A percentile compares a stretch with the other conserved stretches of the same genome.
These are phyloP conservation scores for Xylaria sp. DNA, from an alignment of 2,329 filamentous ascomycete species.

Conservation along the genomic window DNA sequence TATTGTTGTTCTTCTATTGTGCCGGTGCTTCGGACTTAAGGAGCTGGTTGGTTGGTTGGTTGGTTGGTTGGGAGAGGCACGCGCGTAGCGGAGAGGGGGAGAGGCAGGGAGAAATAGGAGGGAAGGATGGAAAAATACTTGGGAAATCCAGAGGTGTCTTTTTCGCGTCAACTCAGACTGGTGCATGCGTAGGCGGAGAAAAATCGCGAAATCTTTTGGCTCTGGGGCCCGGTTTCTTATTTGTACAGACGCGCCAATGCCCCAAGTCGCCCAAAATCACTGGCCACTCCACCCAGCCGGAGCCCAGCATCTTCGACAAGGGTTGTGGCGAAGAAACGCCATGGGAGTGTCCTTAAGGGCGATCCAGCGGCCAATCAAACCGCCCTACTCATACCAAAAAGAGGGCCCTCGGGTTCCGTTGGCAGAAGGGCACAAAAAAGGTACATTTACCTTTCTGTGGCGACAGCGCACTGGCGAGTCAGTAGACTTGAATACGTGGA, in stretches of 20 bases:
- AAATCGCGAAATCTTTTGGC: slow-evolving; percentile 54
- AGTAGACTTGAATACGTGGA: slow-evolving; percentile 28
- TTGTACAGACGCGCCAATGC: slow-evolving; percentile 54
- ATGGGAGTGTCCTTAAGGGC: slow-evolving; percentile 35
- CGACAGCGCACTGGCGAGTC: slow-evolving; percentile 26
- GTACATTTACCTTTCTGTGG: slow-evolving; percentile 23
- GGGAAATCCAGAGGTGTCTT: slow-evolving; percentile 51
- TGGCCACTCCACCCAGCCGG: slow-evolving; percentile 43
- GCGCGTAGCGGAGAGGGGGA: slow-evolving; percentile 38
- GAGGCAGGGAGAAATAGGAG: slow-evolving; percentile 51
- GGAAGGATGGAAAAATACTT: slow-evolving; percentile 52
- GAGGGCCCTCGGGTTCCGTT: slow-evolving; percentile 37
- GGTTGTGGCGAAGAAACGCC: slow-evolving; percentile 36
- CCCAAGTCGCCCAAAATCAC: slow-evolving; percentile 48
- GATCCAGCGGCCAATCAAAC: slow-evolving; percentile 39
- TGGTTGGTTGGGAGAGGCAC: slow-evolving; percentile 42
- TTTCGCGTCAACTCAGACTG: slow-evolving; percentile 44
- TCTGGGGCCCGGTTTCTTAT: slow-evolving; percentile 56
- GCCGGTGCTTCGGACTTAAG: slow-evolving; percentile 49
- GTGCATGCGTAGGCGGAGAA: slow-evolving; percentile 44
- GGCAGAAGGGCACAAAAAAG: slow-evolving; percentile 15
- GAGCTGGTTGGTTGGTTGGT: slow-evolving; percentile 28
- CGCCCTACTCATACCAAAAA: slow-evolving; percentile 14
- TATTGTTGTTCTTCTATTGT: slow-evolving; percentile 30
- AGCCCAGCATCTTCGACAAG: slow-evolving; percentile 41